Base-by-base conservation (phyloP, 768 basidiomycete genomes). In the Tylopilus vinaceipallidus region DNA sequence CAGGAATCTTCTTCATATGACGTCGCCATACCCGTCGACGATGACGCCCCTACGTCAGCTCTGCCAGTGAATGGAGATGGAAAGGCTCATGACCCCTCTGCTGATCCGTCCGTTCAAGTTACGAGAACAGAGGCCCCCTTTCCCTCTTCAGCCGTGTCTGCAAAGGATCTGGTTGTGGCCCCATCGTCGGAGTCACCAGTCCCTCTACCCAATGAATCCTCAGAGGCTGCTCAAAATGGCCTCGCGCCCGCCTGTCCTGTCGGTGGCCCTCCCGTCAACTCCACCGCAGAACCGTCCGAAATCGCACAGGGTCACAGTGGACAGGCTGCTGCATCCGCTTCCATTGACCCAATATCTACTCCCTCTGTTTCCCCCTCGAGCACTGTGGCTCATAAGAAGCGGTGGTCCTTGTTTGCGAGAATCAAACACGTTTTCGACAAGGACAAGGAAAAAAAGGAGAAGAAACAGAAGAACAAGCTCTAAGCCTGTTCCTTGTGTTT, bases 341-440 rank as follows among this genome's bases (percentile, higher is more conserved):
- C 51, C 20, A 45, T 44, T 11, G 10, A 13, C 22, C 38, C 22
- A 24, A 47, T 20, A 8, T 17, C 60, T 26, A 26, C 66, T 13
- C 12, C 49, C 8, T 59, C 68, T 23, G 60, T 64, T 7, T 54
- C 67, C 3, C 57, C 74, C 23, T 72, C 75, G 9, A 72, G 67
- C 19, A 69, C 73, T 2, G 45, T 56, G 13, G 56, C 54, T n/a
- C 65, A 62, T 14, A 82, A 82, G 71, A 84, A 81, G 61, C 71
- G 72, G 38, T 61, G 66, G 6, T 82, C 82, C 14, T 60, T 84
- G 26, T 73, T 86, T 45, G 75, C 75, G 22, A 83, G 74, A 56
- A 59, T 74, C 44, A 83, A 79, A 59, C 60, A 73, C 34, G 58
- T 82, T 6, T 84, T 86, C 30, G 71, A 79, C 47, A 75, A 73